Percentiles rank a stretch among this genome's conserved stretches.
Evolutionary conservation across 2,329 filamentous ascomycete species (phyloP).

Genomic region (Colletotrichum navitas): DNA sequence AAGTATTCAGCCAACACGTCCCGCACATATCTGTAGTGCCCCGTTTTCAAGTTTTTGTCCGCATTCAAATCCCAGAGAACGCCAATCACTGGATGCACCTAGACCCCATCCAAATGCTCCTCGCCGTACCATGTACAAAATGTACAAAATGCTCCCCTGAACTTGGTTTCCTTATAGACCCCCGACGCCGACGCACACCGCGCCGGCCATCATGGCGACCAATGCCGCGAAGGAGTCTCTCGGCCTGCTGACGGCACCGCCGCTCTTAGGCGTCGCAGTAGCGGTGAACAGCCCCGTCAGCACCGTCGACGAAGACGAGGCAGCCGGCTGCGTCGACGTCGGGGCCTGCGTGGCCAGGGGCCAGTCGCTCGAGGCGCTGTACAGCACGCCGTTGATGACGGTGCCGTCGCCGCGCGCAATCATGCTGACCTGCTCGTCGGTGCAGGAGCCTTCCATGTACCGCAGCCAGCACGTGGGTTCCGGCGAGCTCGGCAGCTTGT

Average conservation of each 20-base stretch:
- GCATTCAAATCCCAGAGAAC: conserved; percentile 4
- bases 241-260: background rate
- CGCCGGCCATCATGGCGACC: conserved; percentile 45
- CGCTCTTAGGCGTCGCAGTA: conserved; percentile 50
- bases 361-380: conserved; percentile 57
- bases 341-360: conserved; percentile 49
- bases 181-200: conserved; percentile 1
- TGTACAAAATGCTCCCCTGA: background rate
- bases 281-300: conserved; percentile 54
- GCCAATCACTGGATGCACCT: conserved; percentile 1
- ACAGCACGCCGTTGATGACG: conserved; percentile 71
- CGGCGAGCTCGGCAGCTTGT: conserved; percentile 62
- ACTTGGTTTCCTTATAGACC: background rate
- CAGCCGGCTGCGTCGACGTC: conserved; percentile 44
- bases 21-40: conserved; percentile 10
- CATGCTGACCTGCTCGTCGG: conserved; percentile 60
- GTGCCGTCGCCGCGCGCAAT: conserved; percentile 64
- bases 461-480: conserved; percentile 72
- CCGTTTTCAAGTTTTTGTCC: background rate
- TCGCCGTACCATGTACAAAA: background rate
- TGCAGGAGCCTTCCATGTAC: conserved; percentile 64
- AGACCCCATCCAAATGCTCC: background rate
- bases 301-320: conserved; percentile 42
- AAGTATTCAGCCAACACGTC: conserved; percentile 14
- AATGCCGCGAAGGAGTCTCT: conserved; percentile 38